A percentile compares a stretch with the other conserved stretches of the same genome.
Evolutionary conservation across 805 yeast species (phyloP).

Genomic region (Cyberlindnera xylosilytica): DNA sequence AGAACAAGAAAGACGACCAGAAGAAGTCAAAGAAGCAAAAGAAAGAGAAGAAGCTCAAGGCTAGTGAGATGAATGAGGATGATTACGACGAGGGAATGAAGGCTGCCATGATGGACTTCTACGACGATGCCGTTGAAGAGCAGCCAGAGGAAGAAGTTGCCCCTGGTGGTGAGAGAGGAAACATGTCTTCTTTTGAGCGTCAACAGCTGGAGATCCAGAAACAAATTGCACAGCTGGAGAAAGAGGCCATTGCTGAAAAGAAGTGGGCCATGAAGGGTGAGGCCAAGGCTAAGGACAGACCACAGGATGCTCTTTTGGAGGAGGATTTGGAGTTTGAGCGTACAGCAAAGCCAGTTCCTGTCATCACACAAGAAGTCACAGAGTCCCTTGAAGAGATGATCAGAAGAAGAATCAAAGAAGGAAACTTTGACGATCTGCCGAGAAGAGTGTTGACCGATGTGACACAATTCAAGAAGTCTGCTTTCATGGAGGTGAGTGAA

Average conservation of each 20-base stretch:
- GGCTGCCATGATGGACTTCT: conserved; percentile 40
- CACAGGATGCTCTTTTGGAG: conserved; percentile 75
- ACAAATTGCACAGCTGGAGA: conserved; percentile 78
- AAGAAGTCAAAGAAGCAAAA: conserved; percentile 20
- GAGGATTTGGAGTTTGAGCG: conserved; percentile 89
- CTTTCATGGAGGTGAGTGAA: conserved; percentile 68
- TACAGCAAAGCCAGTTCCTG: conserved; percentile 93
- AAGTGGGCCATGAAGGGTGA: conserved; percentile 96
- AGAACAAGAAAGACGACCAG: conserved; percentile 1
- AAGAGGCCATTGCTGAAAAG: conserved; percentile 85
- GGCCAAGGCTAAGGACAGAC: conserved; percentile 75
- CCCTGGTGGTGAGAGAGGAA: conserved; percentile 29
- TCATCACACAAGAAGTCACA: conserved; percentile 84
- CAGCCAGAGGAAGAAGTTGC: conserved; percentile 39
- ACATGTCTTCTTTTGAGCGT: conserved; percentile 73
- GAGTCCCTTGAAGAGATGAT: conserved; percentile 87
- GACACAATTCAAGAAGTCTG: conserved; percentile 54
- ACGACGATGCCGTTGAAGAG: conserved; percentile 44
- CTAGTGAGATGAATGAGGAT: conserved; percentile 46
- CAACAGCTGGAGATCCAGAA: conserved; percentile 74
- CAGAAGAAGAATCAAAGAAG: conserved; percentile 70
- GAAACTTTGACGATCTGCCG: conserved; percentile 81
- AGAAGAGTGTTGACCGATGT: conserved; percentile 67
- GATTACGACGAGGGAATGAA: conserved; percentile 61
- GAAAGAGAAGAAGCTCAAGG: conserved; percentile 24